Conservation (phyloP, 805 yeast genomes). For the Myxozyma geophila region DNA sequence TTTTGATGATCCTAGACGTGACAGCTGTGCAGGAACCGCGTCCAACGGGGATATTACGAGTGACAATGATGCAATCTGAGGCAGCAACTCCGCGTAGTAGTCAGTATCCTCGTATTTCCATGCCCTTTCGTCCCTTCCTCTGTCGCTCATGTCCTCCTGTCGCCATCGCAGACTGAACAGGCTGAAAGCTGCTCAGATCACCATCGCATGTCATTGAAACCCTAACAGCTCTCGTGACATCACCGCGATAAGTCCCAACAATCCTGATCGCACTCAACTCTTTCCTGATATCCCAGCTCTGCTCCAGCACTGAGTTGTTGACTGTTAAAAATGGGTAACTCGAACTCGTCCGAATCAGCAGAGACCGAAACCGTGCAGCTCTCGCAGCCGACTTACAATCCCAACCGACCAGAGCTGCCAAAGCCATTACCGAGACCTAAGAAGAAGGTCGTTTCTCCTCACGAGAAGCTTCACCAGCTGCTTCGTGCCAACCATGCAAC, state of each 20-base stretch:
- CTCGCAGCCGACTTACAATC: background rate
- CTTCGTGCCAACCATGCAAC: conserved; percentile 43
- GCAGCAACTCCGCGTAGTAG: conserved; percentile 28
- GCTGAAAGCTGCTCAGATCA: background rate
- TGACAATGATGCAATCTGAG: conserved; percentile 21
- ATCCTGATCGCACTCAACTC: too few species aligned
- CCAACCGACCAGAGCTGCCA: conserved; percentile 8
- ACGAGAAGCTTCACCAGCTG: conserved; percentile 41
- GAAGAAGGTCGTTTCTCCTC: conserved; percentile 13
- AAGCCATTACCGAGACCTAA: conserved; percentile 6
- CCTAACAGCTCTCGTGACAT: background rate
- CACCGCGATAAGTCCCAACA: background rate
- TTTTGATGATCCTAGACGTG: conserved; percentile 18
- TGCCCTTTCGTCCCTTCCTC: background rate
- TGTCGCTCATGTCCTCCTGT: conserved; percentile 4
- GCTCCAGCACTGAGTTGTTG: too few species aligned
- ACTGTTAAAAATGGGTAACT: conserved; percentile 4
- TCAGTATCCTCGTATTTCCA: conserved; percentile 10
- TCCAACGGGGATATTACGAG: conserved; percentile 18
- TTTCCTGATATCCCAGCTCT: too few species aligned
- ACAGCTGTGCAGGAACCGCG: conserved; percentile 14
- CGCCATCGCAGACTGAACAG: too few species aligned
- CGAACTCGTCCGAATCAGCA: background rate
- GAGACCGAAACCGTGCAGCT: conserved; percentile 8
- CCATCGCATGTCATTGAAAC: background rate